Conservation (phyloP, 1,284 basidiomycete species). For the Moesziomyces antarcticus region DNA sequence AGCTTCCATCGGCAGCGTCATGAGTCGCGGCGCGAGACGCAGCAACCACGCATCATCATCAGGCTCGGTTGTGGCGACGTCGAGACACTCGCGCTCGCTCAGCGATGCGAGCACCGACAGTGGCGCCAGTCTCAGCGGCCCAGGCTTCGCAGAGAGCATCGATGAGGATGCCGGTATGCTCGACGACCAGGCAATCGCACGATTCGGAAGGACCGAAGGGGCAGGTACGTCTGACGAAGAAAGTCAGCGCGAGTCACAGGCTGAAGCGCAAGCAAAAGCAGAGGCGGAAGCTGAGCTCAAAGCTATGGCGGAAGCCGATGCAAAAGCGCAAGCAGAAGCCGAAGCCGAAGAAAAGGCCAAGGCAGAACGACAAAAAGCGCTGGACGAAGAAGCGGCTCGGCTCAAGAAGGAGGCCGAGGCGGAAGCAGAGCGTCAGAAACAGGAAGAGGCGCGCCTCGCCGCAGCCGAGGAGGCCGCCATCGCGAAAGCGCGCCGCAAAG, state of each 20-base stretch:
- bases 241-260: conserved; percentile 3
- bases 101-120: conserved; percentile 45
- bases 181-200: conserved; percentile 47
- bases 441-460: conserved; percentile 48
- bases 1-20: conserved; percentile 37
- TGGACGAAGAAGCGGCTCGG: conserved; percentile 25
- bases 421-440: conserved; percentile 26
- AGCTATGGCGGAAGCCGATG: conserved; percentile 14
- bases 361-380: conserved; percentile 18
- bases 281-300: conserved; percentile 7
- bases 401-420: conserved; percentile 35
- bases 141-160: conserved; percentile 32
- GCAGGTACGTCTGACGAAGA: not conserved
- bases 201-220: conserved; percentile 16
- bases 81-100: conserved; percentile 25
- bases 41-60: conserved; percentile 1
- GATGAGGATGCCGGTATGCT: conserved; percentile 59
- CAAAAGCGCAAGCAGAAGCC: conserved; percentile 3
- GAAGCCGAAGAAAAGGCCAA: conserved; percentile 4
- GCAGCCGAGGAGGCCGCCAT: conserved; percentile 59
- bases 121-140: conserved; percentile 14
- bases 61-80: not conserved
- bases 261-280: conserved; percentile 9
- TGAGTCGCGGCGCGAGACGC: conserved; percentile 27
- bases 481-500: conserved; percentile 53